Evolutionary conservation across 495 filamentous ascomycete genomes (phyloP), one percentile per base, ranked within the genome.

Genomic region (Bombardia bombarda): DNA sequence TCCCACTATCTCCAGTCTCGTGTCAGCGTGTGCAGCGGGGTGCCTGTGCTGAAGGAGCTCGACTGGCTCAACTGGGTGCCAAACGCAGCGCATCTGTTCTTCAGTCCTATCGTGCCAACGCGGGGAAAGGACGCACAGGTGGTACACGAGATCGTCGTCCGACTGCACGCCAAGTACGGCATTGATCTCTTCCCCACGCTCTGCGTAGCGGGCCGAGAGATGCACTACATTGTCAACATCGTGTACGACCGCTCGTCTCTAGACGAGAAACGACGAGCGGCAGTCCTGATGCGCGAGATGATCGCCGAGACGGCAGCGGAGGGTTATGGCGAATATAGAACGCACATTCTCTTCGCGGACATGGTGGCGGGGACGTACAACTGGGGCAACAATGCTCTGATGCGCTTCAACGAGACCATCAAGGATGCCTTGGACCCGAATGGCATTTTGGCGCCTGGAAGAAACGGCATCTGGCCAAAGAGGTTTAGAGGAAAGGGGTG

Each of bases 341-440:
- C 75, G 2, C 75, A 79, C 55, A 42, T 81, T 3, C 53, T 66
- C 12, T 58, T 77, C 22, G 46, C 66, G 62, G 69, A 80, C 49
- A 72, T 76, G 52, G 66, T 80, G n/a, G 69, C 70, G 0, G 61
- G 52, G 10, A 75, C 72, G 7, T 80, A 79, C 50, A 66, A 55
- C 30, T 79, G 61, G 57, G 74, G 73, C 46, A 57, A 73, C 43
- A 59, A 65, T 21, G 67, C 68, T 2, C 46, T 70, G 47, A 67
- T 69, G 65, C 65, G 60, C 43, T 69, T 79, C 37, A 72, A 73
- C 40, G 68, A 77, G 63, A 62, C 43, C 16, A 48, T 78, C 14
- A 77, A 78, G 60, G 65, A 80, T 45, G 63, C 71, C 6, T 45
- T 78, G 5, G 76, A 79, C 51, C 73, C 72, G 1, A 77, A 77